Evolutionary conservation across 176 grass and related monocot species (phyloP).

Genomic region (Oropetium thomaeum): DNA sequence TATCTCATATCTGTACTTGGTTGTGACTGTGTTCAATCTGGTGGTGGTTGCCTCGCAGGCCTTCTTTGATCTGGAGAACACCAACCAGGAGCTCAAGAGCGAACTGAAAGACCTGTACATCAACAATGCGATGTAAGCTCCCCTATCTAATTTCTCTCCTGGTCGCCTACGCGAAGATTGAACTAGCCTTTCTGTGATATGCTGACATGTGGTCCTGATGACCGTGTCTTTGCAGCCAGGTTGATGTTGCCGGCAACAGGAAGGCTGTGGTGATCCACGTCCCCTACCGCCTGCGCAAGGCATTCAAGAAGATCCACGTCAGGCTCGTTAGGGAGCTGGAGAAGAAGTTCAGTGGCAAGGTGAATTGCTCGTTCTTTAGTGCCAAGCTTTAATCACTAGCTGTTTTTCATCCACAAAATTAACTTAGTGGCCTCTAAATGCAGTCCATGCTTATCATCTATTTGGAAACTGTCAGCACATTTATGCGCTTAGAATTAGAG

Average conservation of each 20-base stretch:
- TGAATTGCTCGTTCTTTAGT: constrained; percentile 1
- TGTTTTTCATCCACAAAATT: neutral
- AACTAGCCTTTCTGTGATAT: neutral
- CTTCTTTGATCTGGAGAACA: constrained; percentile 93
- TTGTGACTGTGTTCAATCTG: neutral
- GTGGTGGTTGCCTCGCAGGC: constrained; percentile 29
- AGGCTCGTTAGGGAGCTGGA: constrained; percentile 91
- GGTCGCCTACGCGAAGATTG: neutral
- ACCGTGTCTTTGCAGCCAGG: constrained; percentile 48
- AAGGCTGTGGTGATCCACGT: constrained; percentile 90
- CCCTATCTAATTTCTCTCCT: neutral
- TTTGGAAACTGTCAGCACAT: neutral
- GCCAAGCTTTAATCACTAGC: neutral
- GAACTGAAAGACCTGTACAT: constrained; percentile 91
- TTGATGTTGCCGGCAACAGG: constrained; percentile 65
- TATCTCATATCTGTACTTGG: neutral
- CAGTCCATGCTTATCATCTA: neutral
- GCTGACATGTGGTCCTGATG: neutral
- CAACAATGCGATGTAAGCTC: constrained; percentile 55
- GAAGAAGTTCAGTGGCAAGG: constrained; percentile 98
- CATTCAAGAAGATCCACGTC: constrained; percentile 81
- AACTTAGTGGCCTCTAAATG: neutral
- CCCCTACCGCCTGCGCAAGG: constrained; percentile 79
- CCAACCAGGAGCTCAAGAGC: constrained; percentile 80
- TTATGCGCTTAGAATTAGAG: neutral